Evolutionary conservation across 2,329 filamentous ascomycete species (phyloP).

Genomic region (Xenoacremonium recifei): DNA sequence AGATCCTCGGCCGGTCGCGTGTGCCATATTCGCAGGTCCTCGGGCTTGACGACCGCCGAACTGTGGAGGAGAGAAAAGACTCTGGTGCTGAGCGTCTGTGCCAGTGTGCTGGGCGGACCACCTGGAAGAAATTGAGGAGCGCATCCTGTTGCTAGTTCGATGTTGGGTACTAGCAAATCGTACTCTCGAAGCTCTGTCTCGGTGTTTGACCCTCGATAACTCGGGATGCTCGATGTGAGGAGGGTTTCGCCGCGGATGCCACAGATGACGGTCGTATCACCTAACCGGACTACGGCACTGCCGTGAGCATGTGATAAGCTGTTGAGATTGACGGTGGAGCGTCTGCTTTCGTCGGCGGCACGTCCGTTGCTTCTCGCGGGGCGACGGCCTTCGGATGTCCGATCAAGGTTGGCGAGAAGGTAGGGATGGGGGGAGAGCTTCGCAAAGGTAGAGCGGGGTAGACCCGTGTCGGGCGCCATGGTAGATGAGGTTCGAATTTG

Average conservation of each 20-base stretch:
- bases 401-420: constrained; percentile 82
- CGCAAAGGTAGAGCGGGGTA: constrained; percentile 72
- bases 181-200: constrained; percentile 55
- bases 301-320: constrained; percentile 88
- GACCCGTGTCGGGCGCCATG: constrained; percentile 36
- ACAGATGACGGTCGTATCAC: constrained; percentile 93
- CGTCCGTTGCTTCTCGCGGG: constrained; percentile 81
- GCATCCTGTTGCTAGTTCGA: constrained; percentile 88
- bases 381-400: constrained; percentile 43
- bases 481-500: too few species aligned
- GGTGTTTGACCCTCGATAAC: constrained; percentile 49
- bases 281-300: constrained; percentile 81
- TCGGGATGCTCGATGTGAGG: constrained; percentile 69
- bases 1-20: constrained; percentile 48
- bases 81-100: constrained; percentile 81
- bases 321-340: constrained; percentile 74
- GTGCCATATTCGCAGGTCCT: constrained; percentile 73
- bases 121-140: constrained; percentile 84
- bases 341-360: constrained; percentile 64
- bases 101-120: constrained; percentile 73
- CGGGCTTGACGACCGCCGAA: constrained; percentile 62
- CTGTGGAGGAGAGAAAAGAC: constrained; percentile 74
- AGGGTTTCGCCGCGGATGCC: constrained; percentile 87
- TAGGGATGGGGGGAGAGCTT: constrained; percentile 87
- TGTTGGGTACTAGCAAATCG: constrained; percentile 85